Percentiles rank a stretch among this genome's conserved stretches.
Evolutionary conservation across 164 flowering plant genomes (phyloP).

Genomic region (Macadamia integrifolia): DNA sequence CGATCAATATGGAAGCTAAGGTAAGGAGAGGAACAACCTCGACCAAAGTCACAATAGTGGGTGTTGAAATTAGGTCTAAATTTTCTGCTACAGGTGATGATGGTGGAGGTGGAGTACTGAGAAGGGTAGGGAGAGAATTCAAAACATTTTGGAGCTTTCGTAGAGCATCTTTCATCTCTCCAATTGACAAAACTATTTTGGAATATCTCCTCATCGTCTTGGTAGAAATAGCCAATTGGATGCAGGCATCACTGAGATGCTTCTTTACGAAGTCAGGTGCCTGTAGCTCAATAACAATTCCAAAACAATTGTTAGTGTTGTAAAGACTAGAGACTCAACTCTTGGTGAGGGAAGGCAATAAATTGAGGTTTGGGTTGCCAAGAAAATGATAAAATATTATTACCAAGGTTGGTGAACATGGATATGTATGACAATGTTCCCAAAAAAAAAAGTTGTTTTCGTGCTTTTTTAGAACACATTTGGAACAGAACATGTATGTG

Average conservation of each 20-base stretch:
- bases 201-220: slow-evolving; percentile 50
- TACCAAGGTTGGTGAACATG: too few species aligned
- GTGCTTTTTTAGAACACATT: too few species aligned
- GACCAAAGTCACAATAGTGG: slow-evolving; percentile 23
- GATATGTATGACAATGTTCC: too few species aligned
- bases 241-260: slow-evolving; percentile 22
- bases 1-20: slow-evolving; percentile 46
- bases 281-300: slow-evolving; percentile 10
- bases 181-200: slow-evolving; percentile 30
- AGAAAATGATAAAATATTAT: too few species aligned
- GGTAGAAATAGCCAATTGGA: slow-evolving; percentile 25
- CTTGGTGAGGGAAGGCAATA: too few species aligned
- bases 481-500: too few species aligned
- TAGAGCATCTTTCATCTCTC: slow-evolving; percentile 47
- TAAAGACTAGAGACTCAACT: too few species aligned
- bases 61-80: background rate
- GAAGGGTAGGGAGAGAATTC: slow-evolving; percentile 29
- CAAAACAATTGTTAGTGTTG: too few species aligned
- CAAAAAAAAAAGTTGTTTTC: too few species aligned
- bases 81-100: slow-evolving; percentile 7
- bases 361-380: too few species aligned
- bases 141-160: slow-evolving; percentile 42
- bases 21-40: slow-evolving; percentile 55
- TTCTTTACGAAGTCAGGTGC: slow-evolving; percentile 29
- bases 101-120: background rate